Conservation (phyloP, 306 rosid genomes). For the Pyrus communis region DNA sequence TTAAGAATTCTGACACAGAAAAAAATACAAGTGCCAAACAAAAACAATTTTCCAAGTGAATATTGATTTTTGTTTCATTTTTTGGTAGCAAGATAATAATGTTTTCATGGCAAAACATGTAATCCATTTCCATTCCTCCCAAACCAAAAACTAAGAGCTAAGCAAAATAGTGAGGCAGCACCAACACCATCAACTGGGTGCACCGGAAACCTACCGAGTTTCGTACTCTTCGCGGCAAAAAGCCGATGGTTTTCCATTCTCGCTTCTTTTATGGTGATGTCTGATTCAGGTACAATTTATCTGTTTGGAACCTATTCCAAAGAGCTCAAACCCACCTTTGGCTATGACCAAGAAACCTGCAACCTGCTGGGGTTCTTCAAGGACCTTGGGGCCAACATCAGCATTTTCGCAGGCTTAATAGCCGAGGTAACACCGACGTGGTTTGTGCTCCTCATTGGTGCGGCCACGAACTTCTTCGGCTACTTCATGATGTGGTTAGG, state of each 20-base stretch:
- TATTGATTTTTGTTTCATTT: background rate
- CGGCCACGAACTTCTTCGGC: constrained; percentile 12
- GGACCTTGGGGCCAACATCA: constrained; percentile 1
- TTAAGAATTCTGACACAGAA: background rate
- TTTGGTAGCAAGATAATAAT: background rate
- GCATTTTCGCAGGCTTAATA: background rate
- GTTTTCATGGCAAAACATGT: background rate
- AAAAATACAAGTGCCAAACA: background rate
- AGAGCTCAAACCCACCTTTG: constrained; percentile 2
- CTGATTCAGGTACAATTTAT: background rate
- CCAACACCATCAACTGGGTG: background rate
- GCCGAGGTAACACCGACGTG: background rate
- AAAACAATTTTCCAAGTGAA: background rate
- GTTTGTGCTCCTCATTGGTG: constrained; percentile 4
- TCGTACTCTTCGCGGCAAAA: background rate
- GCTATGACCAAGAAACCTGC: constrained; percentile 11
- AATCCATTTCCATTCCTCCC: background rate
- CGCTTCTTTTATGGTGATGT: background rate
- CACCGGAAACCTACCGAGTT: background rate
- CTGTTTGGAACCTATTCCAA: constrained; percentile 10
- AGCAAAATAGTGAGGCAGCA: background rate
- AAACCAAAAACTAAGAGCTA: background rate
- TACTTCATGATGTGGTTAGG: constrained; percentile 13
- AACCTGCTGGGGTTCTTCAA: constrained; percentile 2
- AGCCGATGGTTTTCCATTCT: constrained; percentile 10